Base-by-base conservation (phyloP, 148 eudicot genomes). In the Vaccinium vitisidaea region DNA sequence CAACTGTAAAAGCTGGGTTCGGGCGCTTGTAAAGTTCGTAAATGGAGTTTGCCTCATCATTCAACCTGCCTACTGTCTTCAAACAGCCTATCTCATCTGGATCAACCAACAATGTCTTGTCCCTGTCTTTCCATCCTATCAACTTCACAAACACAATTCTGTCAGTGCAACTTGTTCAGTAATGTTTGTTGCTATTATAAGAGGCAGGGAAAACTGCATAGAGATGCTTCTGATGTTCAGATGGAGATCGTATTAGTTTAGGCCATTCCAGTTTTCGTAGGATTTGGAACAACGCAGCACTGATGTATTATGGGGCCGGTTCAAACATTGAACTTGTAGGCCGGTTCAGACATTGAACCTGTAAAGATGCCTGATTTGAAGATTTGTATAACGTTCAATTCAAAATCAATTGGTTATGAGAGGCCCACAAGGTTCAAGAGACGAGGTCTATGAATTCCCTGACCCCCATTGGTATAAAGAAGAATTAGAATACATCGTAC, bases 71-170 rank as follows among this genome's bases (percentile, higher is more conserved):
- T 54, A 95, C 85, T 85, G 86, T 85, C 84, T 95, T 91, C 87
- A 97, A 65, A 83, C 91, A 86, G 77, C 88, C 88, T 89, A 97
- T 93, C 85, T 97, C 99, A 82, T 97, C 98, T 85, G 98, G 98
- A 85, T 97, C 99, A 50, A 97, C 95, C 79, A 95, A 91, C 85
- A 97, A 87, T 48, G 90, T 95, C 90, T 90, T 95, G 87, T 95
- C 99, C 88, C 90, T 97, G 84, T 97, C 99, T 82, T 97, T 97
- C 98, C 98, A 95, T 90, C 98, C 99, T 93, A 97, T 97, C 94
- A 97, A 82, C 99, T 97, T 90, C 84, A 91, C 59, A 84, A 85
- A 43, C 58, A 88, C 27, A 82, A 83, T 8, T 74, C 12, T 85
- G 77, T 89, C 73, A 85, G 82, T 74, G 63, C 86, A 49, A 77